Conservation (phyloP, 2,329 filamentous ascomycete species). For the Penicillium sp. region DNA sequence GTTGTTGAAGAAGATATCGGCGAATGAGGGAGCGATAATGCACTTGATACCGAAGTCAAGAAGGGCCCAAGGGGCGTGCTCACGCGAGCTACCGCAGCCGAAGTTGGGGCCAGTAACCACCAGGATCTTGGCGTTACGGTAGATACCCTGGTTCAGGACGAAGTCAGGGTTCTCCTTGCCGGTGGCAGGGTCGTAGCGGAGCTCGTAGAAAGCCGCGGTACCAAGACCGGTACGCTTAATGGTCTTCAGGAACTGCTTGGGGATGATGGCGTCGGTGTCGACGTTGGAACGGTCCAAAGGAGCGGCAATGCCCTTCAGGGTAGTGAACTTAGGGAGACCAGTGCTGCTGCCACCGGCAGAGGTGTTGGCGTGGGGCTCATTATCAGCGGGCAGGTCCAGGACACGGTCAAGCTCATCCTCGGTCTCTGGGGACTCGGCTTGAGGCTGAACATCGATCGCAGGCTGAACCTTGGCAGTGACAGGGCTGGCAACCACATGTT, state of each 20-base stretch:
- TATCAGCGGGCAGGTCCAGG: conserved; percentile 59
- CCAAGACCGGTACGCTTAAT: conserved; percentile 97
- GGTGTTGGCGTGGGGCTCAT: conserved; percentile 59
- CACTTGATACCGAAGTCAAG: conserved; percentile 95
- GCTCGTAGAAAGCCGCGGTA: conserved; percentile 76
- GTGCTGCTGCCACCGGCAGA: conserved; percentile 43
- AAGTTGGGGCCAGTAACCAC: conserved; percentile 92
- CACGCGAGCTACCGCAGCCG: conserved; percentile 84
- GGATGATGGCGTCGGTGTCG: conserved; percentile 98
- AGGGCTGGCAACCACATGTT: conserved; percentile 54
- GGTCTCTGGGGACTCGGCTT: conserved; percentile 54
- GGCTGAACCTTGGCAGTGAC: conserved; percentile 50
- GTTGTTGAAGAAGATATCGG: conserved; percentile 99
- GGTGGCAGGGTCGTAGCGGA: conserved; percentile 67
- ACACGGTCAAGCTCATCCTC: conserved; percentile 62
- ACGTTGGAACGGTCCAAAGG: conserved; percentile 84
- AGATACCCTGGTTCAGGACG: conserved; percentile 84
- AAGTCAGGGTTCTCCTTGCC: conserved; percentile 74
- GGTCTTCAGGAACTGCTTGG: conserved; percentile 98
- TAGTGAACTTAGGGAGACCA: conserved; percentile 77
- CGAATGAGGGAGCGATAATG: conserved; percentile 81
- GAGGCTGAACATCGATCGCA: conserved; percentile 56
- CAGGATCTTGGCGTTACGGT: conserved; percentile 77
- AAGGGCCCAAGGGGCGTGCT: conserved; percentile 95
- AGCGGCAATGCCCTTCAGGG: conserved; percentile 79